phyloP scores from a whole-genome alignment of 768 basidiomycete genomes.

The Lactifluus piperatus region DNA sequence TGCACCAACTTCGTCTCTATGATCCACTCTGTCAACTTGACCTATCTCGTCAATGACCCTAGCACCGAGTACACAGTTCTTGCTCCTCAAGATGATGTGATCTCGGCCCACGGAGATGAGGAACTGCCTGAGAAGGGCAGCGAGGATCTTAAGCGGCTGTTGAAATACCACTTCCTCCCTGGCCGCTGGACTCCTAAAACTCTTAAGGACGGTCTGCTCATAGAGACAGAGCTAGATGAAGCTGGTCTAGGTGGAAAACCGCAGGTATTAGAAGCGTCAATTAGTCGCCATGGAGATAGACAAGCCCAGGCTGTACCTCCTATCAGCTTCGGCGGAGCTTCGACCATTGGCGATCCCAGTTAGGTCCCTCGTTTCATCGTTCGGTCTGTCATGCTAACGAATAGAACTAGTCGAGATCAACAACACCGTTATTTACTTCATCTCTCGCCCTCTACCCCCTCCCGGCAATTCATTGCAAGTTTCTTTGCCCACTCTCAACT shows the following conservation, averaged over 20 bases:
- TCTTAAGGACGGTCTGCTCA: conserved; percentile 60
- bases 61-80: conserved; percentile 76
- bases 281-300: conserved; percentile 44
- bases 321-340: conserved; percentile 77
- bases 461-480: conserved; percentile 76
- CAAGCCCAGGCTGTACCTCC: conserved; percentile 41
- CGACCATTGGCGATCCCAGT: conserved; percentile 72
- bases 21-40: conserved; percentile 75
- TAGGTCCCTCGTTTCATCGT: conserved; percentile 24
- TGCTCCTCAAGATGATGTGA: conserved; percentile 81
- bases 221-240: conserved; percentile 74
- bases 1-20: conserved; percentile 87
- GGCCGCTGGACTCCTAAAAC: conserved; percentile 66
- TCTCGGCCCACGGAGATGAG: conserved; percentile 43
- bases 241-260: conserved; percentile 56
- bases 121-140: conserved; percentile 58
- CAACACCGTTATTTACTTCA: conserved; percentile 80
- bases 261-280: conserved; percentile 64
- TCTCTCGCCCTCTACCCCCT: conserved; percentile 75
- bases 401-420: conserved; percentile 53
- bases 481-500: conserved; percentile 70
- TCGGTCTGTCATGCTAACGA: conserved; percentile 2
- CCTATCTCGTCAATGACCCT: conserved; percentile 59
- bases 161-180: conserved; percentile 89
- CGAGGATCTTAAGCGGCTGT: conserved; percentile 57